Conservation (phyloP, 352 stramenopile species). For the Phytophthora syringae region DNA sequence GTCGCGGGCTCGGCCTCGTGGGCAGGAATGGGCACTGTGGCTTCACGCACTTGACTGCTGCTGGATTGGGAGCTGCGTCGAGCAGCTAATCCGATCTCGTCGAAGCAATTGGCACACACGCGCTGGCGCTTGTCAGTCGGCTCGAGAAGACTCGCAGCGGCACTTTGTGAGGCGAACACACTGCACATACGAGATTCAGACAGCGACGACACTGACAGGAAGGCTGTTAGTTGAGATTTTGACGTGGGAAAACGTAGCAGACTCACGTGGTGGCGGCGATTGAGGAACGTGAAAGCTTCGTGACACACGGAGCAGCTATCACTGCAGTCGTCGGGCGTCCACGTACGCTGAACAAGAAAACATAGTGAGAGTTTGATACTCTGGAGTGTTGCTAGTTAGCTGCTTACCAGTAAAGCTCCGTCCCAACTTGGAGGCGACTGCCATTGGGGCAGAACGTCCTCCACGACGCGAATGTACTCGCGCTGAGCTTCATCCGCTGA, state of each 20-base stretch:
- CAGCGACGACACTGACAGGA: constrained; percentile 62
- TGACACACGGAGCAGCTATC: constrained; percentile 63
- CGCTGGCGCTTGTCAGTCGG: constrained; percentile 48
- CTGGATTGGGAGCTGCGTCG: constrained; percentile 11
- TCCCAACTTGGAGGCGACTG: constrained; percentile 53
- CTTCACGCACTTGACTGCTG: constrained; percentile 33
- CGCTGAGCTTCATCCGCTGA: constrained; percentile 45
- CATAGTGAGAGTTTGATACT: background rate
- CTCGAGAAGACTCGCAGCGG: constrained; percentile 64
- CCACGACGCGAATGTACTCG: constrained; percentile 64
- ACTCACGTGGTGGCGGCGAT: constrained; percentile 74
- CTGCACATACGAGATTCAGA: constrained; percentile 65
- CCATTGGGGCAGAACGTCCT: constrained; percentile 63
- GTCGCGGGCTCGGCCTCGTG: constrained; percentile 18
- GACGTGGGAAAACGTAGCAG: background rate
- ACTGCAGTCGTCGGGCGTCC: constrained; percentile 68
- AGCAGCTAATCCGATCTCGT: constrained; percentile 24
- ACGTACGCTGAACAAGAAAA: constrained; percentile 49
- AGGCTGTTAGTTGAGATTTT: constrained; percentile 11
- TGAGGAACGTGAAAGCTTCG: constrained; percentile 75
- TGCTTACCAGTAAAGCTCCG: constrained; percentile 56
- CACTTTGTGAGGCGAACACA: constrained; percentile 60
- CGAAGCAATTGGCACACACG: constrained; percentile 55
- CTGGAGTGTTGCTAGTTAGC: background rate
- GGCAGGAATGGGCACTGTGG: constrained; percentile 18